These are phyloP conservation scores for Trametes gibbosa DNA, from an alignment of 768 basidiomycete species.

Conservation along the genomic window DNA sequence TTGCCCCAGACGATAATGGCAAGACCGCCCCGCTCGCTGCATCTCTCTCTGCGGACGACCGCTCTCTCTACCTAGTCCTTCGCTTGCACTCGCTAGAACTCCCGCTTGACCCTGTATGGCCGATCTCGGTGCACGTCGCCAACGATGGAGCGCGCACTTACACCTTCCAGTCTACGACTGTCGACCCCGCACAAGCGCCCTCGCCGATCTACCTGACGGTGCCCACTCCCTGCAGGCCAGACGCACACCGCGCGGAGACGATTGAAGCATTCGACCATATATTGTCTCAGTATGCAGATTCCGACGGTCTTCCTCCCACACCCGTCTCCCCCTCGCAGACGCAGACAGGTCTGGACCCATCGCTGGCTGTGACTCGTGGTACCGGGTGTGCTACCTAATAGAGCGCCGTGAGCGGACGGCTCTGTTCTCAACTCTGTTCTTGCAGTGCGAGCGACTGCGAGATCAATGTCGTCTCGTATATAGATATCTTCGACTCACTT, in stretches of 20 bases:
- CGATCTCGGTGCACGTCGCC: conserved; percentile 40
- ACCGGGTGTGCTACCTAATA: no score
- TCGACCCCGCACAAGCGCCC: conserved; percentile 11
- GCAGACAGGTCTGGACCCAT: not conserved
- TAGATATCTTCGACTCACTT: no score
- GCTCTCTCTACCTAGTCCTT: conserved; percentile 67
- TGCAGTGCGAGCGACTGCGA: no score
- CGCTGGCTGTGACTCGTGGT: not conserved
- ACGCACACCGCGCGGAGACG: conserved; percentile 48
- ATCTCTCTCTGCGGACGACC: conserved; percentile 30
- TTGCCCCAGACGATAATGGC: conserved; percentile 28
- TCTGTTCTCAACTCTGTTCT: no score
- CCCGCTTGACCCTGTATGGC: conserved; percentile 55
- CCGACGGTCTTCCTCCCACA: conserved; percentile 29
- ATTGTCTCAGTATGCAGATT: conserved; percentile 60
- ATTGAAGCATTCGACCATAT: conserved; percentile 65
- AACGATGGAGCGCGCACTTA: conserved; percentile 40
- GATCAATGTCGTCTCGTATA: no score
- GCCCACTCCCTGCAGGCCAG: conserved; percentile 24
- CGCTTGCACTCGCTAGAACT: conserved; percentile 53
- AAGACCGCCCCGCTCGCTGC: conserved; percentile 20
- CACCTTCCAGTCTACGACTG: conserved; percentile 39
- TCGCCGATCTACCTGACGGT: conserved; percentile 26
- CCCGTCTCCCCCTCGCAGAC: not conserved
- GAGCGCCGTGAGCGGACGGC: no score